Percentiles rank a stretch among this genome's conserved stretches.
Evolutionary conservation across 495 filamentous ascomycete species (phyloP).

Genomic region (Aspergillus saccharolyticus): DNA sequence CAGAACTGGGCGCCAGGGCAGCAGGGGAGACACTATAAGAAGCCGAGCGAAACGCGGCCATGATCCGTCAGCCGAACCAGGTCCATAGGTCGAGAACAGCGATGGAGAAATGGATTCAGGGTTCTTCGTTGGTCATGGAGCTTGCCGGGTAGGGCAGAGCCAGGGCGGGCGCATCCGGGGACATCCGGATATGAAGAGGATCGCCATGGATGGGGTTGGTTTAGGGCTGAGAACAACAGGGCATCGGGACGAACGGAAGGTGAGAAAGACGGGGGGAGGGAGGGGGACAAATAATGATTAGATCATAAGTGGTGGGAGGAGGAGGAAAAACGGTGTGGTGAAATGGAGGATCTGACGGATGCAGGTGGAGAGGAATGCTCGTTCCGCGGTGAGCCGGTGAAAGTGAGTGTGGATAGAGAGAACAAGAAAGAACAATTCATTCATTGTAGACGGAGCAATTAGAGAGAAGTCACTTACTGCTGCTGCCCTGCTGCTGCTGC

Average conservation of each 20-base stretch:
- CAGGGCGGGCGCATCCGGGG: not conserved
- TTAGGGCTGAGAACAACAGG: slow-evolving; percentile 7
- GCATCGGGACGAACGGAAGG: slow-evolving; percentile 20
- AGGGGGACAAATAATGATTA: slow-evolving; percentile 11
- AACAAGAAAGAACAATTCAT: too few relatives aligned
- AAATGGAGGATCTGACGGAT: slow-evolving; percentile 19
- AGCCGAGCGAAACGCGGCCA: slow-evolving; percentile 10
- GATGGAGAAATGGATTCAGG: slow-evolving; percentile 2
- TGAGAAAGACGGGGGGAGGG: too few relatives aligned
- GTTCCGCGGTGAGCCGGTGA: slow-evolving; percentile 21
- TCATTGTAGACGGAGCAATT: not conserved
- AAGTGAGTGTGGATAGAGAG: not conserved
- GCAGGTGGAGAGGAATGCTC: slow-evolving; percentile 13
- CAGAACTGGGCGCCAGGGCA: slow-evolving; percentile 3
- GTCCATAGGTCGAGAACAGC: slow-evolving; percentile 20
- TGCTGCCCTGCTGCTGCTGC: not conserved
- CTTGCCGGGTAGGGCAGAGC: not conserved
- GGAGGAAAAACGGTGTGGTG: not conserved
- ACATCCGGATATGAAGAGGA: not conserved
- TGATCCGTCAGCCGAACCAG: slow-evolving; percentile 18
- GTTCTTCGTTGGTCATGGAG: not conserved
- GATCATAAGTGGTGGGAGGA: slow-evolving; percentile 18
- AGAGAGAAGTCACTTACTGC: not conserved
- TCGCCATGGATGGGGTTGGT: not conserved
- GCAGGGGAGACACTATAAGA: slow-evolving; percentile 23